Conservation (phyloP, 352 stramenopile genomes). For the Aphanomyces cochlioides region DNA sequence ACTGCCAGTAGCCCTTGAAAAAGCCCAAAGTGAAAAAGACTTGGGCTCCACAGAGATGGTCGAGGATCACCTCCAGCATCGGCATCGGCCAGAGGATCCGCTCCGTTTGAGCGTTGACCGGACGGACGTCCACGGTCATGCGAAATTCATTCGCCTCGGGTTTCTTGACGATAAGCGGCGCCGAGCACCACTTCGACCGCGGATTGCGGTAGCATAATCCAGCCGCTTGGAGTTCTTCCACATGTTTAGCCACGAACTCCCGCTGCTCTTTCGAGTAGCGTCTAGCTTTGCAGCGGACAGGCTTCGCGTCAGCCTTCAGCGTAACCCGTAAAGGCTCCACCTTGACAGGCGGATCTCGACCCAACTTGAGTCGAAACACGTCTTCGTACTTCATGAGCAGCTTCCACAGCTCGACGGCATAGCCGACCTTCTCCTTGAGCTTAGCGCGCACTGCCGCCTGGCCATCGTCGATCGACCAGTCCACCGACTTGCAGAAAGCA, state of each 20-base stretch:
- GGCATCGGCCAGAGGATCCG: constrained; percentile 31
- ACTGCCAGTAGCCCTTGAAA: constrained; percentile 4
- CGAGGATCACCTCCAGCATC: constrained; percentile 25
- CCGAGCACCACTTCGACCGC: constrained; percentile 26
- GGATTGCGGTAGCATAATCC: constrained; percentile 28
- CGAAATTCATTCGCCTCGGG: constrained; percentile 25
- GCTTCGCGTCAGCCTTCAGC: constrained; percentile 28
- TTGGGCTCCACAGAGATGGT: not conserved
- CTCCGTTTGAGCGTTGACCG: constrained; percentile 30
- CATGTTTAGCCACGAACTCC: constrained; percentile 25
- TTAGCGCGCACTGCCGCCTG: constrained; percentile 1
- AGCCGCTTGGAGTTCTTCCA: constrained; percentile 20
- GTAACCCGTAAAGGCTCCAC: constrained; percentile 26
- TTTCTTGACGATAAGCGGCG: constrained; percentile 33
- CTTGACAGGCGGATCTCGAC: constrained; percentile 30
- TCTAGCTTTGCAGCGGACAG: constrained; percentile 23
- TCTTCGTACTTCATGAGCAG: constrained; percentile 12
- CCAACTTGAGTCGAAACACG: constrained; percentile 29
- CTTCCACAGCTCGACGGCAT: not conserved
- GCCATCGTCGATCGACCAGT: not conserved
- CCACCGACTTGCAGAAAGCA: not conserved
- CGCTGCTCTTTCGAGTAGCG: constrained; percentile 27
- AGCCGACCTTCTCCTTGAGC: constrained; percentile 16
- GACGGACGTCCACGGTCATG: constrained; percentile 30
- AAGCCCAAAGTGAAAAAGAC: not conserved